Conservation (phyloP, 2,329 filamentous ascomycete species). For the Xylaria sp. region DNA sequence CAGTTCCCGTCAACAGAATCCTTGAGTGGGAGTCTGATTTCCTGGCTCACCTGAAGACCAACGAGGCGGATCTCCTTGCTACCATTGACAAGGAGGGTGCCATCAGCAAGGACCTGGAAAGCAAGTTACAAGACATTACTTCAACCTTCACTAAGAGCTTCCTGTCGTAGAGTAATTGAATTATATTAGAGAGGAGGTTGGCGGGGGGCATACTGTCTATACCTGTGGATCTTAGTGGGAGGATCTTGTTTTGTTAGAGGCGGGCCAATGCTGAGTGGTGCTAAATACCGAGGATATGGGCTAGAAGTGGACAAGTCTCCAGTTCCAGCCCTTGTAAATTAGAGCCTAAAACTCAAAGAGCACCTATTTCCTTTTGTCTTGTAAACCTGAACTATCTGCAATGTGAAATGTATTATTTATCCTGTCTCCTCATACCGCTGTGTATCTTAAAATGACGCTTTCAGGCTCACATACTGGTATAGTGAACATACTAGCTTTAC, state of each 20-base stretch:
- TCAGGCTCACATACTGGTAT: no score
- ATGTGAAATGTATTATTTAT: conserved; percentile 21
- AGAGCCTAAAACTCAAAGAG: conserved; percentile 69
- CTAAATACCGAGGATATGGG: conserved; percentile 60
- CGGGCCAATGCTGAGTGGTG: conserved; percentile 59
- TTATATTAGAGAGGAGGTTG: conserved; percentile 49
- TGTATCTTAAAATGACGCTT: no score
- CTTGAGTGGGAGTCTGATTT: conserved; percentile 95
- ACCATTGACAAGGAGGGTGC: conserved; percentile 96
- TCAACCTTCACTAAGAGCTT: conserved; percentile 94
- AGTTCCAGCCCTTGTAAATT: conserved; percentile 69
- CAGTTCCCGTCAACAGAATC: conserved; percentile 89
- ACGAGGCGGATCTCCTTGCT: conserved; percentile 84
- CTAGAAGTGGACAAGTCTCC: conserved; percentile 57
- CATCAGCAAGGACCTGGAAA: conserved; percentile 93
- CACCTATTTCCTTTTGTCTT: conserved; percentile 70
- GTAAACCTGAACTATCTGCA: conserved; percentile 20
- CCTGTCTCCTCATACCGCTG: no score
- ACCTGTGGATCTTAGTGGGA: conserved; percentile 51
- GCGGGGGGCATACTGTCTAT: conserved; percentile 59
- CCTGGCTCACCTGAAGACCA: conserved; percentile 89
- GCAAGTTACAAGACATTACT: conserved; percentile 81
- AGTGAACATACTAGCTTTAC: no score
- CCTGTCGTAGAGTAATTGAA: conserved; percentile 61
- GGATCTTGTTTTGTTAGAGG: conserved; percentile 61